Conservation (phyloP, 768 basidiomycete genomes). For the Pleurotus sapidus region DNA sequence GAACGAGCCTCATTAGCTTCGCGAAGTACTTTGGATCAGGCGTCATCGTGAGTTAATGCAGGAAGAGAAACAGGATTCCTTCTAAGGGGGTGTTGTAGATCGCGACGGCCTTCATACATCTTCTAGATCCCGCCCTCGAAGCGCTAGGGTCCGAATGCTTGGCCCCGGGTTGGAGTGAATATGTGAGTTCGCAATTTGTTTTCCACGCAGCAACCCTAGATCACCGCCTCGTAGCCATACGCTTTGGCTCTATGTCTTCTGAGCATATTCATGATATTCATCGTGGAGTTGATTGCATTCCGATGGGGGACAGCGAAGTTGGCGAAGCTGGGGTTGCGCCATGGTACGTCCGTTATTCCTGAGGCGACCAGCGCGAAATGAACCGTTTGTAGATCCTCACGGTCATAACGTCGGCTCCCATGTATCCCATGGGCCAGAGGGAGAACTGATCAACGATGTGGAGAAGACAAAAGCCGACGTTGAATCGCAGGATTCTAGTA, state of each 20-base stretch:
- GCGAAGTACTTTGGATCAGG: slow-evolving; percentile 92
- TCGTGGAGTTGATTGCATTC: slow-evolving; percentile 83
- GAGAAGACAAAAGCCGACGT: background rate
- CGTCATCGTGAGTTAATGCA: slow-evolving; percentile 59
- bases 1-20: slow-evolving; percentile 43
- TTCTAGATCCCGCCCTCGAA: slow-evolving; percentile 72
- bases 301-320: slow-evolving; percentile 81
- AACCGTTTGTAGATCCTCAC: slow-evolving; percentile 50
- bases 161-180: slow-evolving; percentile 62
- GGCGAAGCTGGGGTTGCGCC: slow-evolving; percentile 55
- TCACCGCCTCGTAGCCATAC: slow-evolving; percentile 56
- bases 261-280: slow-evolving; percentile 82
- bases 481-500: background rate
- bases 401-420: slow-evolving; percentile 60
- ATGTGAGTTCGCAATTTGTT: slow-evolving; percentile 46
- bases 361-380: no score
- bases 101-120: slow-evolving; percentile 87
- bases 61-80: background rate
- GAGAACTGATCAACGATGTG: slow-evolving; percentile 3
- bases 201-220: background rate
- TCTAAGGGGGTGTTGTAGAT: slow-evolving; percentile 43
- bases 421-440: slow-evolving; percentile 72
- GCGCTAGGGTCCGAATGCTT: slow-evolving; percentile 74
- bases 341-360: slow-evolving; percentile 39
- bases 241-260: slow-evolving; percentile 77